Evolutionary conservation across 2,329 filamentous ascomycete species (phyloP), one percentile per base, ranked within the genome.

Genomic region (Arthroderma sp.): DNA sequence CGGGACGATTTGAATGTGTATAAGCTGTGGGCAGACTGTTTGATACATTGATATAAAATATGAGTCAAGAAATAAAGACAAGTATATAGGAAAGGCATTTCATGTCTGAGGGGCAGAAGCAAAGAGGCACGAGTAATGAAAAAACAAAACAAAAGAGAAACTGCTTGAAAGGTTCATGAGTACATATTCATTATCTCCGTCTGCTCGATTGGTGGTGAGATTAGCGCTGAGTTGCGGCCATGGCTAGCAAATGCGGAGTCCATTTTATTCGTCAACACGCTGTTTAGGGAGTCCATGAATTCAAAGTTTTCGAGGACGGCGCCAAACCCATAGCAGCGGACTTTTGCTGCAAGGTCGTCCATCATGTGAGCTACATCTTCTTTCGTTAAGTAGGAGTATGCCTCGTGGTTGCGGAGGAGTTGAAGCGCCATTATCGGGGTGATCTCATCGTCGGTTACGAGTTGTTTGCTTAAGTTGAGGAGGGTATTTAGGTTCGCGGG

Each of bases 341-440:
- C 84, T 73, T 95, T 96, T 58, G 80, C 79, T 64, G 81, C 77
- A 58, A 97, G 77, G 58, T 89, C 87, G 54, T 84, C 83, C 54
- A 86, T 83, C 63, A 96, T 77, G 61, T 76, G 79, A 64, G 80
- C 77, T 63, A 95, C 82, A 66, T 96, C 89, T 39, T 81, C 79
- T 55, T 74, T 71, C 15, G 76, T 81, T 62, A 96, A 73, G 63
- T 86, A 82, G 4, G 69, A 68, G 61, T 91, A 83, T 61, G 85
- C 78, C 38, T 86, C 81, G 70, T 93, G 85, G 49, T 78, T 79
- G 61, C 89, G 76, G 54, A 97, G 79, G 73, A 88, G 86, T 54
- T 88, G 86, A 83, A 93, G 91, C 0, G 91, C 91, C 88, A 95
- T 95, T 63, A 96, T 87, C 0, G 93, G 93, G 17, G 91, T 97